phyloP scores from a whole-genome alignment of 108 stramenopile species.

The Cyclotella cryptica region DNA sequence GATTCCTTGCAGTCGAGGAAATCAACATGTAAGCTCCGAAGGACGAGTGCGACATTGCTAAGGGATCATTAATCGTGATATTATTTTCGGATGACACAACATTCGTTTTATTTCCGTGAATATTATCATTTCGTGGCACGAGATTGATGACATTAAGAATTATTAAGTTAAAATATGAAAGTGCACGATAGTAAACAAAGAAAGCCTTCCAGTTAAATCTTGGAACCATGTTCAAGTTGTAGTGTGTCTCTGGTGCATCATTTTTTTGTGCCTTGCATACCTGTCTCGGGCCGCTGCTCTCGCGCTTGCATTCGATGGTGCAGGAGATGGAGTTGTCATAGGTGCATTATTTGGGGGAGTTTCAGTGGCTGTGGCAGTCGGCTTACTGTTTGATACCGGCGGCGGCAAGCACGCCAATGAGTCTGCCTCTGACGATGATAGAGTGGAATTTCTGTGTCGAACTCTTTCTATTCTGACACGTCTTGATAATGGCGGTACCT shows the following conservation, averaged over 20 bases:
- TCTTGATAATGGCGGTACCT: background rate
- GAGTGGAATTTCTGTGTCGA: slow-evolving; percentile 11
- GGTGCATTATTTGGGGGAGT: background rate
- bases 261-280: slow-evolving; percentile 44
- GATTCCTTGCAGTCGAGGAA: too few relatives aligned
- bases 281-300: slow-evolving; percentile 45
- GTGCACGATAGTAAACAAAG: too few relatives aligned
- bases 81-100: too few relatives aligned
- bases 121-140: too few relatives aligned
- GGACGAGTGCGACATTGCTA: too few relatives aligned
- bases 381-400: background rate
- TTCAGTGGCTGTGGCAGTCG: background rate
- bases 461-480: slow-evolving; percentile 4
- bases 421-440: background rate
- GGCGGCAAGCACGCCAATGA: background rate
- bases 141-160: too few relatives aligned
- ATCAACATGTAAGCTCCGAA: too few relatives aligned
- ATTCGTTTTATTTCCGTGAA: too few relatives aligned
- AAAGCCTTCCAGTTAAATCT: background rate
- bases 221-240: background rate
- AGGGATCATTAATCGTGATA: too few relatives aligned
- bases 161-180: too few relatives aligned
- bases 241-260: slow-evolving; percentile 19
- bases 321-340: slow-evolving; percentile 10
- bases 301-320: slow-evolving; percentile 18